Conservation (phyloP, 108 stramenopile genomes). For the Stephanodiscus triporus region DNA sequence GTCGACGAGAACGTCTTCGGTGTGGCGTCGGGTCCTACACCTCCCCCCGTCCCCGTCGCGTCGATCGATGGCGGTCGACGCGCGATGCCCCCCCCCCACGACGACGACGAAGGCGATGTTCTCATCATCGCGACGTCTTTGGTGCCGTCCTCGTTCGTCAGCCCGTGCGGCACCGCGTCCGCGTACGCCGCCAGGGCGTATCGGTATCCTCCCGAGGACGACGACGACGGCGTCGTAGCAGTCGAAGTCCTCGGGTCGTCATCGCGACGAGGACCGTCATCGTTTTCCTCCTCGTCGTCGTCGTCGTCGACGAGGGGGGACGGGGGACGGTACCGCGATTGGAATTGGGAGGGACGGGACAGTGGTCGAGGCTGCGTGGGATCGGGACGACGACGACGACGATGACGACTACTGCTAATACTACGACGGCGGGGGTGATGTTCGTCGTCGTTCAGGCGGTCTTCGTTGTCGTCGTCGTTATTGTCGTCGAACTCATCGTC, state of each 20-base stretch:
- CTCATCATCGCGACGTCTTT: constrained; percentile 13
- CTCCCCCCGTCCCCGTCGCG: background rate
- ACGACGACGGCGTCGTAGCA: background rate
- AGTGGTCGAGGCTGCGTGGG: too few species aligned
- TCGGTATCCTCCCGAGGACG: constrained; percentile 31
- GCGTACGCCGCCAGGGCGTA: constrained; percentile 43
- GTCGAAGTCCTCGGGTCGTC: background rate
- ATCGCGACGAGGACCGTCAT: background rate
- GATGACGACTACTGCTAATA: too few species aligned
- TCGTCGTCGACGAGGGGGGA: background rate
- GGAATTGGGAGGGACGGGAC: background rate
- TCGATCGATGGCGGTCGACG: too few species aligned
- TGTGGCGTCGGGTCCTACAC: too few species aligned
- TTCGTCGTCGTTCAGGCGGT: too few species aligned
- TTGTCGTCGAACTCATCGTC: too few species aligned
- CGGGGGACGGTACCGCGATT: constrained; percentile 19
- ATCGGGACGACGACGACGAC: too few species aligned
- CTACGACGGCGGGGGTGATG: too few species aligned
- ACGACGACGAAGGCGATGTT: background rate
- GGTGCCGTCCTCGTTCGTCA: constrained; percentile 40
- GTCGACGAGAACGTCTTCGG: too few species aligned
- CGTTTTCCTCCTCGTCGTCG: background rate
- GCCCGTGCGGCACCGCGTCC: constrained; percentile 24
- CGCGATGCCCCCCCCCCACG: background rate
- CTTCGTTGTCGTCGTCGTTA: too few species aligned